Base-by-base conservation (phyloP, 2,329 filamentous ascomycete genomes). In the Cadophora gregata region DNA sequence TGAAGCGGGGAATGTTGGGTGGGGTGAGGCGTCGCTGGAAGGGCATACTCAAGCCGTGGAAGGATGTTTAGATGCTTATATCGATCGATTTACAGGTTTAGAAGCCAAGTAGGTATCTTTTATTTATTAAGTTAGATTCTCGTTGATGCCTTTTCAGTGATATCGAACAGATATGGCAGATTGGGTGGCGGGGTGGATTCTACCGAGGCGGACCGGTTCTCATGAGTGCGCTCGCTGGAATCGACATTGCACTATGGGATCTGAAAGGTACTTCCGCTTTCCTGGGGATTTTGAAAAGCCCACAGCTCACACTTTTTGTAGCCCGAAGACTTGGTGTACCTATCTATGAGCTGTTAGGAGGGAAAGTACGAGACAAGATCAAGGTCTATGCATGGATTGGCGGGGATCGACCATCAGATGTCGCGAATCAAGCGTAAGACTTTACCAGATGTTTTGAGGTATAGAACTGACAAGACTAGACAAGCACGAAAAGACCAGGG, bases 141-240 rank as follows among this genome's bases (percentile, higher is more conserved):
- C 2, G 14, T n/a, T 47, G 42, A n/a, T n/a, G n/a, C n/a, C n/a
- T 21, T 2, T 21, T 47, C 19, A 47, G 42, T 75, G 87, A 93
- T 59, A 93, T 94, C 70, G 91, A 94, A 75, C 88, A 93, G 69
- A 90, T 94, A 65, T 94, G 92, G 92, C 91, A 93, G 76, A 84
- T 85, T 69, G 86, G 86, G 33, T 93, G 88, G 85, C 84, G 91
- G 48, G 81, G 85, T 50, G 86, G 87, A 0, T 95, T 94, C 77
- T 94, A 94, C 77, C 83, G 92, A 29, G 91, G 91, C 2, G 91
- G 91, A 0, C 90, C 91, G 0, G 90, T 94, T 12, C 89, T 94
- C 70, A 93, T 94, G 90, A 91, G 88, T 70, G 92, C 91, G 0
- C 79, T 94, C 14, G 86, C 90, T 0, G 92, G 92, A 1, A 87